Percentiles rank a stretch among this genome's conserved stretches.
These are phyloP conservation scores for Ophiostoma quercus DNA, from an alignment of 2,329 filamentous ascomycete species.

Conservation along the genomic window DNA sequence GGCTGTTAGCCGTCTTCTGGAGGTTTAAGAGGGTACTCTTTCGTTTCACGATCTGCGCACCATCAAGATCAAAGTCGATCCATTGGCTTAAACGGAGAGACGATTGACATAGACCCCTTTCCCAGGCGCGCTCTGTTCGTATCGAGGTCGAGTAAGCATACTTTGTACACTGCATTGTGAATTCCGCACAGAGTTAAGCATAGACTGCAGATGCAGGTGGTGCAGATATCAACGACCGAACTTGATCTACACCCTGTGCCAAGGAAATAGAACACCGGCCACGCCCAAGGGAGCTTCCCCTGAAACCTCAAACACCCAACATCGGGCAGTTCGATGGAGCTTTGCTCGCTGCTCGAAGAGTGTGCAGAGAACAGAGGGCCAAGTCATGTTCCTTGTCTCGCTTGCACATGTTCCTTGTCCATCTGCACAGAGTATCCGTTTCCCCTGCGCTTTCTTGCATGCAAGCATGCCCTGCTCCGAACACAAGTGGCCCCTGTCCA, in stretches of 20 bases:
- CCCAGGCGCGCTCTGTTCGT: not conserved
- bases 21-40: not conserved
- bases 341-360: not conserved
- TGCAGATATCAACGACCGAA: not conserved
- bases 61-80: not conserved
- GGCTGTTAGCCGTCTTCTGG: slow-evolving; percentile 1
- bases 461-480: not conserved
- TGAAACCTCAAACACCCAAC: not conserved
- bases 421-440: not conserved
- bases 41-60: slow-evolving; percentile 5
- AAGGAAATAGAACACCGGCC: slow-evolving; percentile 4
- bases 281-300: not conserved
- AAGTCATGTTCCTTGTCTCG: slow-evolving; percentile 9
- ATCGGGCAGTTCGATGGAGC: not conserved
- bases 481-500: not conserved
- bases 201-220: not conserved
- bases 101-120: slow-evolving; percentile 5
- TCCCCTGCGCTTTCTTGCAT: not conserved
- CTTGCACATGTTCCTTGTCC: slow-evolving; percentile 5
- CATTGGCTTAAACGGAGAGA: not conserved
- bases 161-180: not conserved
- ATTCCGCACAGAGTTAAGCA: not conserved
- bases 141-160: not conserved
- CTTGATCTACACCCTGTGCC: not conserved
- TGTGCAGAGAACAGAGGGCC: not conserved